Conservation (phyloP, 352 stramenopile species). For the Globisporangium polare region DNA sequence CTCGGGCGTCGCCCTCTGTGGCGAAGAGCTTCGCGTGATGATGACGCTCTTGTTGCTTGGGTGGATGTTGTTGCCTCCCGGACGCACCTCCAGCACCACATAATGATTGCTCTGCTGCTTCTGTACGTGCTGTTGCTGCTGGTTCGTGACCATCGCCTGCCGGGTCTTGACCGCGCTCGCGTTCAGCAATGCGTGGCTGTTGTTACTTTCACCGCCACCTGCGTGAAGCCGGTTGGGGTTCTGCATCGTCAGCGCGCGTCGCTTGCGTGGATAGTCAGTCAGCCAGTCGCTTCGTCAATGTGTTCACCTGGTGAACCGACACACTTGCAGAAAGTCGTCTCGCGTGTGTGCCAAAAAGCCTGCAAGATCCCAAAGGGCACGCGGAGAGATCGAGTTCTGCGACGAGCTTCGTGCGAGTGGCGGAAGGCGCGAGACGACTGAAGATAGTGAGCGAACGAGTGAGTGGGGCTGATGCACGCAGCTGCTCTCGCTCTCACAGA, state of each 20-base stretch:
- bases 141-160: conserved; percentile 1
- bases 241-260: conserved; percentile 4
- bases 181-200: background rate
- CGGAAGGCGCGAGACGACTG: no score
- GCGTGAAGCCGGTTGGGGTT: background rate
- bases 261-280: background rate
- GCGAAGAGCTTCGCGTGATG: conserved; percentile 2
- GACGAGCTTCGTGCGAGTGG: background rate
- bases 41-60: conserved; percentile 1
- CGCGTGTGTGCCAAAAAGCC: background rate
- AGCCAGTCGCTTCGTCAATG: background rate
- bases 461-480: background rate
- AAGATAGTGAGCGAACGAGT: background rate
- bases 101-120: background rate
- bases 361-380: conserved; percentile 8
- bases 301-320: background rate
- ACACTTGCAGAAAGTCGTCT: background rate
- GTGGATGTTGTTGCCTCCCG: conserved; percentile 7
- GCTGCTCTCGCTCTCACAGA: background rate
- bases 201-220: background rate
- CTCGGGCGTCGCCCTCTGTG: background rate
- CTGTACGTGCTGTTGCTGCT: background rate
- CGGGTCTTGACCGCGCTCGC: background rate
- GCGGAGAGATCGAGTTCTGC: no score
- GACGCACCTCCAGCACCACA: conserved; percentile 14